Percentiles rank a stretch among this genome's conserved stretches.
phyloP scores from a whole-genome alignment of 139 green algal genomes.

The Medakamo hakoo region DNA sequence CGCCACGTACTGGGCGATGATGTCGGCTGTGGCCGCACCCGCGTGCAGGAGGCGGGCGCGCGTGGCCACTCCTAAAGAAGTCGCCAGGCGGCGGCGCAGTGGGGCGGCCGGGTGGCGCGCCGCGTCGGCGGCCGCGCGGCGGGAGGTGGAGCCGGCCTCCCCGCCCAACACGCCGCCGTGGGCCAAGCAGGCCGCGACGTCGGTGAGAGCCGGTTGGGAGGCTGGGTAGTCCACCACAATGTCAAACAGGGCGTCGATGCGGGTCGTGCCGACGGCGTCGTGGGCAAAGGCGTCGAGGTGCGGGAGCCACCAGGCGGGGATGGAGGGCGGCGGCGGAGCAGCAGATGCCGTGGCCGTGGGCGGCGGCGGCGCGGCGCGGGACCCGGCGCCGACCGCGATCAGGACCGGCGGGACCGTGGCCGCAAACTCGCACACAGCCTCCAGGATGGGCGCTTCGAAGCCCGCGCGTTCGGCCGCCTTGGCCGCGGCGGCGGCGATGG shows the following conservation, averaged over 20 bases:
- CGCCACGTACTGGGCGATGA: constrained; percentile 77
- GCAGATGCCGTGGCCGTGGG: too few species aligned
- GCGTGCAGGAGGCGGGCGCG: constrained; percentile 53
- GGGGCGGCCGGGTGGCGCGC: too few species aligned
- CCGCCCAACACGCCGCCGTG: too few species aligned
- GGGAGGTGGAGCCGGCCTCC: too few species aligned
- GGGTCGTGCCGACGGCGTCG: constrained; percentile 45
- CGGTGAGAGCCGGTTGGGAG: too few species aligned
- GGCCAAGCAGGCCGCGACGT: too few species aligned
- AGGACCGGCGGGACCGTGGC: constrained; percentile 33
- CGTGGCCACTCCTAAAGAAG: constrained; percentile 13
- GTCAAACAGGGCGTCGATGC: constrained; percentile 73
- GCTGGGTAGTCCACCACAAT: constrained; percentile 68
- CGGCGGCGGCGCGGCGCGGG: too few species aligned
- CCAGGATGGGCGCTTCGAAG: constrained; percentile 24
- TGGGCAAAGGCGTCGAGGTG: constrained; percentile 51
- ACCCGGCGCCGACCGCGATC: too few species aligned
- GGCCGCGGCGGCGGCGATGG: neutral
- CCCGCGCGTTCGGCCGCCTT: too few species aligned
- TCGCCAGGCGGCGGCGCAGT: constrained; percentile 26
- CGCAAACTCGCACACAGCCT: constrained; percentile 22
- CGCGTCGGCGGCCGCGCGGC: too few species aligned
- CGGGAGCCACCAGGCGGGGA: constrained; percentile 36
- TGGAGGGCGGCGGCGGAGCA: constrained; percentile 4
- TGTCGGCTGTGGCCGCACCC: constrained; percentile 65